These are phyloP conservation scores for Scutellaria minor DNA, from an alignment of 257 asterid species.

Conservation along the genomic window DNA sequence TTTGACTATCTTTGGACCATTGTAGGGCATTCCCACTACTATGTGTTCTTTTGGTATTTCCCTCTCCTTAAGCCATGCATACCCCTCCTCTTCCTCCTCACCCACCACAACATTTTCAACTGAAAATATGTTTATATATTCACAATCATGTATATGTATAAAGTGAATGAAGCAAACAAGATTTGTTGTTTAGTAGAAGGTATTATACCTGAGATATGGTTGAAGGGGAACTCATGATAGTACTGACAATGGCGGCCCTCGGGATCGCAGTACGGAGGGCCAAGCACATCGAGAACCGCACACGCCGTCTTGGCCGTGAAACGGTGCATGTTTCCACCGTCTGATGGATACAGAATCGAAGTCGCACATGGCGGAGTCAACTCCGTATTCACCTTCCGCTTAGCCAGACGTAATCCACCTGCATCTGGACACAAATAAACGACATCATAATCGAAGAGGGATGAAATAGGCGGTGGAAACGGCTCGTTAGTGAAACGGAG, in stretches of 20 bases:
- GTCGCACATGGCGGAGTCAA: constrained; percentile 69
- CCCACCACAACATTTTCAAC: constrained; percentile 38
- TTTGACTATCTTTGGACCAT: constrained; percentile 66
- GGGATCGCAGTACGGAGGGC: constrained; percentile 85
- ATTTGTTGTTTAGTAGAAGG: too few relatives aligned
- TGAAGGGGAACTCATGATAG: constrained; percentile 61
- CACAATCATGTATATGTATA: too few relatives aligned
- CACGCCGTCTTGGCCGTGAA: constrained; percentile 84
- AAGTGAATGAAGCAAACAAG: too few relatives aligned
- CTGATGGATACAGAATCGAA: constrained; percentile 73
- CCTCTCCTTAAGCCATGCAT: constrained; percentile 84
- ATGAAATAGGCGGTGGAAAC: too few relatives aligned
- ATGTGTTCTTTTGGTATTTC: constrained; percentile 68
- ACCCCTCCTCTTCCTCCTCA: constrained; percentile 45
- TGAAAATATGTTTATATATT: constrained; percentile 21
- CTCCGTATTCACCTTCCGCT: constrained; percentile 65
- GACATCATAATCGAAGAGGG: too few relatives aligned
- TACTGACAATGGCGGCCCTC: constrained; percentile 93
- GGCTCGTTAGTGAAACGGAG: too few relatives aligned
- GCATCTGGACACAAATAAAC: neutral
- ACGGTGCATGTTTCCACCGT: constrained; percentile 89
- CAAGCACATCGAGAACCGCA: constrained; percentile 88
- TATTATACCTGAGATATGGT: constrained; percentile 39
- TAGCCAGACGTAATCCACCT: constrained; percentile 58
- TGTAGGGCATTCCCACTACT: constrained; percentile 61